Evolutionary conservation across 148 eudicot species (phyloP).

Genomic region (Vaccinium macrocarpon): DNA sequence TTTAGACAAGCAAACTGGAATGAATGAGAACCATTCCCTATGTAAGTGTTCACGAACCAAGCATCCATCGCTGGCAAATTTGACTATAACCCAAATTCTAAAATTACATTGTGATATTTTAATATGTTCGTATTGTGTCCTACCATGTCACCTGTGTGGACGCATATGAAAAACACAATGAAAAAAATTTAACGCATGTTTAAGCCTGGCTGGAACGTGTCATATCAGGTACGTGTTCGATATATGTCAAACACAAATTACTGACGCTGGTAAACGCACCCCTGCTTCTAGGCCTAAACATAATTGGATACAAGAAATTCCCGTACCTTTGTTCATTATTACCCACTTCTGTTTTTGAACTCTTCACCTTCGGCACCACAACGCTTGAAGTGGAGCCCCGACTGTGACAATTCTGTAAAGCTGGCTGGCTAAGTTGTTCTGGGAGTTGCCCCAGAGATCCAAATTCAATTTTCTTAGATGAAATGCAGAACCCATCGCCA

Average conservation of each 20-base stretch:
- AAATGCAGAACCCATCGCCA: conserved; percentile 9
- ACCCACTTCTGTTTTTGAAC: conserved; percentile 11
- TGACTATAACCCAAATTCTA: no score
- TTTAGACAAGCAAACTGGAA: conserved; percentile 8
- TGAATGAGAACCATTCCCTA: background rate
- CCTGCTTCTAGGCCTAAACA: background rate
- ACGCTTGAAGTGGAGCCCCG: conserved; percentile 17
- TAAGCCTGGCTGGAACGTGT: background rate
- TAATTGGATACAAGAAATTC: background rate
- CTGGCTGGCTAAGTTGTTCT: conserved; percentile 16
- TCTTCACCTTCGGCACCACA: background rate
- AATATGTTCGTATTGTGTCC: background rate
- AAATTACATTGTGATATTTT: no score
- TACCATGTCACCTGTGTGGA: background rate
- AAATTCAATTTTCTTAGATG: conserved; percentile 30
- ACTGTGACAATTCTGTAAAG: conserved; percentile 20
- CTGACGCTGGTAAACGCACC: background rate
- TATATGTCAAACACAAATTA: background rate
- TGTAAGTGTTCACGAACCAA: background rate
- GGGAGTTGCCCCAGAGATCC: conserved; percentile 39
- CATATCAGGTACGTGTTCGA: background rate
- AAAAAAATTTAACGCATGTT: background rate
- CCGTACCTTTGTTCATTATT: conserved; percentile 28
- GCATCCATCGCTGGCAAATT: background rate
- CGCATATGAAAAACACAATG: background rate